phyloP scores from a whole-genome alignment of 768 basidiomycete genomes.

The Termitomyces sp. region DNA sequence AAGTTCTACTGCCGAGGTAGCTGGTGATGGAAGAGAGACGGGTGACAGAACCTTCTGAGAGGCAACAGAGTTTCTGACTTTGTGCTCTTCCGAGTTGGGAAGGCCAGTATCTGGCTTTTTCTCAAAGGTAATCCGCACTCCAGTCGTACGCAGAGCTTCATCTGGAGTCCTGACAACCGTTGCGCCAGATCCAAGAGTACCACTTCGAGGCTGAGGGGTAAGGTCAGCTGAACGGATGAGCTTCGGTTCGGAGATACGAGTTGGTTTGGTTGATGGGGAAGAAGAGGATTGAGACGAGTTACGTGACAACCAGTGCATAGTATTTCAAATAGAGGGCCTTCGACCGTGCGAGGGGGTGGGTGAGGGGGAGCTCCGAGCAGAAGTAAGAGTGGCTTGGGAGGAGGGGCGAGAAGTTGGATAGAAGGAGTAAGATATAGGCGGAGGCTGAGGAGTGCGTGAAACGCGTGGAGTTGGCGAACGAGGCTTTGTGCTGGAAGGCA shows the following conservation, averaged over 20 bases:
- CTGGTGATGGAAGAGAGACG: slow-evolving; percentile 2
- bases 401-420: slow-evolving; percentile 14
- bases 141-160: slow-evolving; percentile 60
- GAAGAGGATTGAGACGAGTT: slow-evolving; percentile 25
- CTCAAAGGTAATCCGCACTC: slow-evolving; percentile 35
- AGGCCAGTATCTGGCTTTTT: slow-evolving; percentile 13
- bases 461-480: slow-evolving; percentile 25
- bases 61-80: slow-evolving; percentile 8
- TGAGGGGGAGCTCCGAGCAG: slow-evolving; percentile 20
- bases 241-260: slow-evolving; percentile 39
- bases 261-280: slow-evolving; percentile 29
- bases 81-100: slow-evolving; percentile 1
- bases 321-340: slow-evolving; percentile 33
- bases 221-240: slow-evolving; percentile 35
- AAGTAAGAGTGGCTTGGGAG: slow-evolving; percentile 19
- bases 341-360: slow-evolving; percentile 20
- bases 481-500: slow-evolving; percentile 25
- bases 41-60: slow-evolving; percentile 6
- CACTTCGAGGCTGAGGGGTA: slow-evolving; percentile 34
- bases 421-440: slow-evolving; percentile 21
- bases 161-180: slow-evolving; percentile 75
- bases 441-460: slow-evolving; percentile 19
- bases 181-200: slow-evolving; percentile 65
- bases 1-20: slow-evolving; percentile 8
- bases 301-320: slow-evolving; percentile 52